Conservation (phyloP, 805 yeast species). For the Saturnispora zaruensis region DNA sequence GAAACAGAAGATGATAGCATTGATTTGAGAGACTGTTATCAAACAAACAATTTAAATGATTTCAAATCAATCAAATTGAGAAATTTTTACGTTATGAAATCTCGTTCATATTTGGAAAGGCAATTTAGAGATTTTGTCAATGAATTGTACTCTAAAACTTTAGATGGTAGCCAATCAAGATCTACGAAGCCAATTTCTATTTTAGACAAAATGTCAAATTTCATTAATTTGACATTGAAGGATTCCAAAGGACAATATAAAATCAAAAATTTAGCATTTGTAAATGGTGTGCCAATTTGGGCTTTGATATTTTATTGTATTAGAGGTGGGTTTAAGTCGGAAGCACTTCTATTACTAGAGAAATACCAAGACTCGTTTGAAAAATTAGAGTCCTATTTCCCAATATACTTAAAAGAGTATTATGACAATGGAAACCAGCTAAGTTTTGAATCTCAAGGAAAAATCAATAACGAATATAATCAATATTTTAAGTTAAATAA, state of each 20-base stretch:
- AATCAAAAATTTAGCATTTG: constrained; percentile 46
- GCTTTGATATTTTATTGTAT: constrained; percentile 77
- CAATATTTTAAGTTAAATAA: constrained; percentile 63
- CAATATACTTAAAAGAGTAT: constrained; percentile 67
- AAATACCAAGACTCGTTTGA: constrained; percentile 65
- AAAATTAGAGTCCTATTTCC: constrained; percentile 78
- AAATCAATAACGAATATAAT: constrained; percentile 71
- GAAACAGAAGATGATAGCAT: constrained; percentile 29
- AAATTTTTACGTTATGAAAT: constrained; percentile 41
- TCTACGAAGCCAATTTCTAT: background rate
- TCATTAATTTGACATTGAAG: constrained; percentile 39
- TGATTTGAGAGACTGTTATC: constrained; percentile 19
- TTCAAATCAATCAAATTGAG: constrained; percentile 31
- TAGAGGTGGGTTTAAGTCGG: constrained; percentile 74
- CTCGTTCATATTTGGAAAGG: constrained; percentile 55
- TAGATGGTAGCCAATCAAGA: constrained; percentile 4
- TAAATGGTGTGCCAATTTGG: constrained; percentile 92
- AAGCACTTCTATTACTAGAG: constrained; percentile 62
- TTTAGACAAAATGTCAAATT: constrained; percentile 27
- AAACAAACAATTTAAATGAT: constrained; percentile 24
- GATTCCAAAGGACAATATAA: constrained; percentile 39
- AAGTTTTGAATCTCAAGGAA: constrained; percentile 57
- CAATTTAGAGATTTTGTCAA: constrained; percentile 76
- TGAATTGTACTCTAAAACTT: constrained; percentile 35
- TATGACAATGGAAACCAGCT: constrained; percentile 49